Conservation (phyloP, 169 alveolate species). For the Babesia bigemina region DNA sequence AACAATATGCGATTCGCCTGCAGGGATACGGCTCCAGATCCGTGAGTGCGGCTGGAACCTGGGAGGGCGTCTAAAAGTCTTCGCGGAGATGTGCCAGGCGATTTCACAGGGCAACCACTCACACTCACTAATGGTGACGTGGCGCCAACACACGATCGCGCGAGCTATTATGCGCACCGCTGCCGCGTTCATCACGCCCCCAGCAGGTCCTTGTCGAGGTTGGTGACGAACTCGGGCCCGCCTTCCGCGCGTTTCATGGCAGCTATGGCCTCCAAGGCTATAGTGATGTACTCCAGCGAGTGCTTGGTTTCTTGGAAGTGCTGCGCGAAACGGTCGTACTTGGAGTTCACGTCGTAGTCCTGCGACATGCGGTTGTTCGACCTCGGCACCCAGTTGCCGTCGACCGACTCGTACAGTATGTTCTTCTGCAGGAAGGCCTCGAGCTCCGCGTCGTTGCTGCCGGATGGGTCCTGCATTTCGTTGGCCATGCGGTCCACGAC, state of each 20-base stretch:
- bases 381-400: constrained; percentile 65
- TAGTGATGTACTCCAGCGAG: constrained; percentile 60
- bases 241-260: constrained; percentile 56
- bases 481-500: constrained; percentile 53
- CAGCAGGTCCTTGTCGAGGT: constrained; percentile 37
- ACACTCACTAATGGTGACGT: no score
- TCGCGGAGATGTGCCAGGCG: no score
- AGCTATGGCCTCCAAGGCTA: constrained; percentile 60
- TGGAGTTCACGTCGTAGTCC: constrained; percentile 69
- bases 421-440: constrained; percentile 63
- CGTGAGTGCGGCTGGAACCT: no score
- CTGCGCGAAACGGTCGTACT: constrained; percentile 65
- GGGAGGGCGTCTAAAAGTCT: no score
- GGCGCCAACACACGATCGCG: no score
- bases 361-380: constrained; percentile 54
- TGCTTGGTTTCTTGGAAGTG: constrained; percentile 48
- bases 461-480: constrained; percentile 51
- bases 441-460: constrained; percentile 59
- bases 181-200: constrained; percentile 1
- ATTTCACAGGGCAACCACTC: no score
- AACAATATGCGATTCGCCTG: no score
- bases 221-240: constrained; percentile 63
- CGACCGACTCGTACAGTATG: constrained; percentile 59
- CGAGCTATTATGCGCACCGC: no score
- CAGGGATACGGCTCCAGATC: no score